Evolutionary conservation across 768 basidiomycete species (phyloP), one percentile per base, ranked within the genome.

Genomic region (Tulasnella sp.): DNA sequence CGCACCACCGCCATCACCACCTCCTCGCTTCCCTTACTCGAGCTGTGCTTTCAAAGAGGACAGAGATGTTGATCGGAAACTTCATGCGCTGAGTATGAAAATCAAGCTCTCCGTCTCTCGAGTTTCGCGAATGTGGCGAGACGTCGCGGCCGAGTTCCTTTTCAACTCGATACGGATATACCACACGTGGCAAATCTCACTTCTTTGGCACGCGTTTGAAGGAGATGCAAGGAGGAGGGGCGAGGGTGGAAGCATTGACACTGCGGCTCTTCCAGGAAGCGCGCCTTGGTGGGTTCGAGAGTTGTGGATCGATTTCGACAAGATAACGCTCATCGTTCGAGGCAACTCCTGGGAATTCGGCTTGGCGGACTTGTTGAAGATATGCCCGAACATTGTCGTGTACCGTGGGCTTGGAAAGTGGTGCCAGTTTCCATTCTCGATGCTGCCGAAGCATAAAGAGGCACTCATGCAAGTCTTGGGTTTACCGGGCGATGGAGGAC

Each of bases 361-460:
- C 64, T 34, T 69, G 64, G 34, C 14, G 31, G 64, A 69, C 34
- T 14, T 69, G 7, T 3, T 69, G 64, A 31, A 28, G 64, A 69
- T 69, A 6, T 69, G 64, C 34, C 64, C 64, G 4, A 69, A 69
- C 74, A 75, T 75, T 18, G 40, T 75, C 28, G 74, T 48, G 34
- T 44, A 42, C 11, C 74, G 74, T 31, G 74, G 74, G 37, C 11
- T n/a, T 14, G 74, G 40, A 22, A 34, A 3, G 20, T 48, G 40
- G 74, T 4, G 14, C 8, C 3, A n/a, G 6, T 41, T 9, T 12
- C 41, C 0, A n/a, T 75, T 42, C 40, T 12, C 11, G 16, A 0
- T 11, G n/a, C n/a, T n/a, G n/a, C 31, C 3, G 64, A 69, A 1
- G 28, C 14, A 34, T 31, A 16, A 2, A 3, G 28, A 28, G 1